Base-by-base conservation (phyloP, 1,139 yeast genomes). In the Barnettozyma hawaiiensis region DNA sequence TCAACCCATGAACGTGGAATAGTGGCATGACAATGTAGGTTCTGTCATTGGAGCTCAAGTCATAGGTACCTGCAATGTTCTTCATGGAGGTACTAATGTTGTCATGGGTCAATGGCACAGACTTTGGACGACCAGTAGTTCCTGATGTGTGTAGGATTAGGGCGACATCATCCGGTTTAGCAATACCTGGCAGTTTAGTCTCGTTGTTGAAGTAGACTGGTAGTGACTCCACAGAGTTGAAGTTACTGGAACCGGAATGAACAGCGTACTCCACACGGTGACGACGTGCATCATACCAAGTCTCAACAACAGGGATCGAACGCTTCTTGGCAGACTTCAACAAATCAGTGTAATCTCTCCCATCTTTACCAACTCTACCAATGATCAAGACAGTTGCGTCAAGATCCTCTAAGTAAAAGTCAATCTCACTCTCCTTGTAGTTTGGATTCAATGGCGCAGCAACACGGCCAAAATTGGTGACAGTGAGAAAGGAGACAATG, bases 101-200 rank as follows among this genome's bases (percentile, higher is more conserved):
- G 31, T 65, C 60, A 55, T 81, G 86, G 31, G 83, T 68, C 56
- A 81, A 61, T 4, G 86, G 86, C 3, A 81, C 86, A 5, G 84
- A 81, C 58, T 81, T 81, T 40, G 86, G 86, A 39, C 79, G 70
- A 5, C 86, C 85, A 3, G 86, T 81, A 12, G 86, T 81, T 36
- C 87, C 87, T 40, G 81, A 74, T 8, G 86, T 81, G 59, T 81
- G 86, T 38, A 81, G 63, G 23, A 81, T 76, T 58, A 81, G 63
- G 2, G 85, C 85, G 28, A 76, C 69, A 47, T 78, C 78, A 38
- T 70, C 65, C 2, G 75, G 67, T 22, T 59, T 50, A 9, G 73
- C 71, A 36, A 61, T 62, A 3, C 74, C 70, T 11, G 76, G 72
- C 46, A 71, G 63, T 18, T 41, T 50, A 1, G 45, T 42, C 7